A percentile compares a stretch with the other conserved stretches of the same genome.
phyloP scores from a whole-genome alignment of 2,329 filamentous ascomycete species.

The Fusarium poae region DNA sequence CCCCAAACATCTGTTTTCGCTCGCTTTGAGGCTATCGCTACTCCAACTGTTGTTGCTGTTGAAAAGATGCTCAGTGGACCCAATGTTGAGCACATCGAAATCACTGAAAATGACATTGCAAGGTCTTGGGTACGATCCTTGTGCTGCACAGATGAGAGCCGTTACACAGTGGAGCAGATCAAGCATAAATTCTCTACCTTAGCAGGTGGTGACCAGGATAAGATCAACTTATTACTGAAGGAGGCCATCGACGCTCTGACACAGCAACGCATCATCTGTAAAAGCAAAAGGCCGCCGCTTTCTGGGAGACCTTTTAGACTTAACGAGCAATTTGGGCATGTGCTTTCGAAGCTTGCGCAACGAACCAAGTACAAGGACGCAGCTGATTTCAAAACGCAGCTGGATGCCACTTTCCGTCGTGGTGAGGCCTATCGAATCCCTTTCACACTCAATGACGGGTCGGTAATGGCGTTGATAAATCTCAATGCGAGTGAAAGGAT shows the following conservation, averaged over 20 bases:
- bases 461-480: slow-evolving; percentile 75
- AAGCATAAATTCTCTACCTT: slow-evolving; percentile 66
- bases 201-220: slow-evolving; percentile 55
- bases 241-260: slow-evolving; percentile 64
- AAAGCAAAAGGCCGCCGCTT: slow-evolving; percentile 70
- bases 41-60: slow-evolving; percentile 58
- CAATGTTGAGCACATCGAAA: slow-evolving; percentile 20
- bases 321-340: slow-evolving; percentile 68
- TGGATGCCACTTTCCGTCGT: slow-evolving; percentile 69
- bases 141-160: slow-evolving; percentile 65
- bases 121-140: slow-evolving; percentile 72
- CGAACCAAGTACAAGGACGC: slow-evolving; percentile 70
- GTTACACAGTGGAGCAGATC: slow-evolving; percentile 63
- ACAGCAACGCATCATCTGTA: slow-evolving; percentile 67
- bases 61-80: slow-evolving; percentile 24
- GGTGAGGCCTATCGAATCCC: slow-evolving; percentile 61
- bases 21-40: slow-evolving; percentile 67
- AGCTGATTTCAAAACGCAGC: slow-evolving; percentile 67
- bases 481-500: slow-evolving; percentile 72
- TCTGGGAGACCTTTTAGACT: slow-evolving; percentile 73
- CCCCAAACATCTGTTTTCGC: slow-evolving; percentile 67
- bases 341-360: slow-evolving; percentile 69
- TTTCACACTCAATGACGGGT: slow-evolving; percentile 72
- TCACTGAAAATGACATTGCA: slow-evolving; percentile 58
- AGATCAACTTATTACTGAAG: slow-evolving; percentile 61